Evolutionary conservation across 805 yeast species (phyloP).

Genomic region (Wickerhamiella kurtzmanii): DNA sequence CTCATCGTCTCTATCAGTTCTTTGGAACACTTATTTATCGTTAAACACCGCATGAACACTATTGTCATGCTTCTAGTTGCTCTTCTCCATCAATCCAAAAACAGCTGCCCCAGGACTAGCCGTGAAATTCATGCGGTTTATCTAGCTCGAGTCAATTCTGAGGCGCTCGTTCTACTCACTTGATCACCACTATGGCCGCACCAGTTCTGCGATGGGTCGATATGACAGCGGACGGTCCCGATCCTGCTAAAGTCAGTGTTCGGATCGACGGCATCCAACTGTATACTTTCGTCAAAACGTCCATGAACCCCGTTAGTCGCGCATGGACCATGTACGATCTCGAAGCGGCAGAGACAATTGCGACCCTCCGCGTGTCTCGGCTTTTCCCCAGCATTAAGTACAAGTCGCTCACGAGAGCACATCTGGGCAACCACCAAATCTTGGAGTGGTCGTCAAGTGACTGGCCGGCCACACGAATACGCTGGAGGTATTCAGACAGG

Average conservation of each 20-base stretch:
- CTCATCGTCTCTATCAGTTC: conserved; percentile 70
- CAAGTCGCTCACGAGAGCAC: background rate
- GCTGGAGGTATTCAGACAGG: background rate
- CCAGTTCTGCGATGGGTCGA: background rate
- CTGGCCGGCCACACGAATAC: background rate
- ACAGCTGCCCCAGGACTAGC: too few relatives aligned
- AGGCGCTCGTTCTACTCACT: too few relatives aligned
- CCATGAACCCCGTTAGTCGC: background rate
- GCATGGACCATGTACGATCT: background rate
- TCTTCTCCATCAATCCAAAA: too few relatives aligned
- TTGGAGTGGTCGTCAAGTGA: background rate
- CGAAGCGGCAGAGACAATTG: background rate
- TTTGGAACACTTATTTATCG: conserved; percentile 90
- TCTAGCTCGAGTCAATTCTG: too few relatives aligned
- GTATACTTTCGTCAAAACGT: background rate
- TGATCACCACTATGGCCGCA: background rate
- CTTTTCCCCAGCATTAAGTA: background rate
- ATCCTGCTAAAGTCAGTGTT: background rate
- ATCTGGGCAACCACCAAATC: background rate
- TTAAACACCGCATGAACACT: conserved; percentile 38
- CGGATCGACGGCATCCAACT: background rate
- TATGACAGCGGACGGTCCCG: background rate
- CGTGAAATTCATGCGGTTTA: too few relatives aligned
- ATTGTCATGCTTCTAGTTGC: background rate
- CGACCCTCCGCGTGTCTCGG: background rate